Evolutionary conservation across 2,329 filamentous ascomycete genomes (phyloP), one percentile per base, ranked within the genome.

Genomic region (Apiospora sp.): DNA sequence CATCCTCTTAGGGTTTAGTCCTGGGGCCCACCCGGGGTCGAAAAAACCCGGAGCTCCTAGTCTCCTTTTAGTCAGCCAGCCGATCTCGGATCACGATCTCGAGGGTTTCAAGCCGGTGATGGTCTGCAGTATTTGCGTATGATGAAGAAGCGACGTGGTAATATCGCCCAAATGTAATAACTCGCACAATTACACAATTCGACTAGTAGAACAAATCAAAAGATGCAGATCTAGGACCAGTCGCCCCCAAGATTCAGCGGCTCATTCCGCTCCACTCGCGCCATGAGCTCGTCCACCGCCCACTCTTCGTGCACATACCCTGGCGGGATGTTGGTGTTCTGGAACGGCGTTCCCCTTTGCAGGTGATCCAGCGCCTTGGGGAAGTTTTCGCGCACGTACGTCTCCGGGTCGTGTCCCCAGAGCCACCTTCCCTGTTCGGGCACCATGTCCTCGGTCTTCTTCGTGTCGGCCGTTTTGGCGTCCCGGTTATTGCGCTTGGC

Each of bases 331-430:
- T 82, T 82, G 0, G 77, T 81, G 49, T 80, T 81, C 24, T 79
- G 74, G 44, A 82, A 82, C 0, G 76, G 67, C 6, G 43, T 68
- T 0, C 76, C 80, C 16, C 70, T 70, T 19, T 75, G 71, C 8
- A 82, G 44, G 69, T 80, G 76, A 4, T 67, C 71, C 4, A 76
- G 69, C 7, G 75, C 78, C 27, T 76, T 70, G 5, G 70, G 34
- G 67, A 78, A 82, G 34, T 78, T 79, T 12, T 79, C 78, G n/a
- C 75, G 72, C 0, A 77, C 79, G 46, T 82, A 79, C 64, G 75
- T 74, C 71, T 77, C 83, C 85, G 46, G 74, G 14, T 79, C 75
- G 14, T 80, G 79, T 7, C 71, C 64, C 72, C 71, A 75, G 58
- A 77, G 69, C 79, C 78, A 80, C 14, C 72, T 72, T 14, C 74